Conservation (phyloP, 768 basidiomycete genomes). For the Gelatoporia subvermispora region DNA sequence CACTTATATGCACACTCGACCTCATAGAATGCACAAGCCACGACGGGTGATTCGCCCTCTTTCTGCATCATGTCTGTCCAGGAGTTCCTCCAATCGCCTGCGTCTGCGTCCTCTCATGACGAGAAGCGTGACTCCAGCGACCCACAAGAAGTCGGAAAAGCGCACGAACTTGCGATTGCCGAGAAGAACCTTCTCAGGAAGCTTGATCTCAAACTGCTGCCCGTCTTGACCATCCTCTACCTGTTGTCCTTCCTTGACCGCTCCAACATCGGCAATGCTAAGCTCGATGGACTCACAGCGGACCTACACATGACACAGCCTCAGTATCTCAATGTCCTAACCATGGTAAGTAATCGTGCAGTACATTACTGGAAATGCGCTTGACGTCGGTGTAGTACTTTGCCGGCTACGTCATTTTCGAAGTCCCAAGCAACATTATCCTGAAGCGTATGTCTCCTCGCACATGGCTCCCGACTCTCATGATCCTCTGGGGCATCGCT, state of each 20-base stretch:
- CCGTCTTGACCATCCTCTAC: constrained; percentile 70
- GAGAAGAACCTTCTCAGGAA: constrained; percentile 49
- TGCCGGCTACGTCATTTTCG: constrained; percentile 16
- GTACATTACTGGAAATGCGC: constrained; percentile 26
- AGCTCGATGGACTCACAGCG: constrained; percentile 31
- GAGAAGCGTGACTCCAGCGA: no score
- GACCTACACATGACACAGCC: constrained; percentile 57
- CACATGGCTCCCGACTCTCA: constrained; percentile 36
- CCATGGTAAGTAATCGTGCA: constrained; percentile 73
- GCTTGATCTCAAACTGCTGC: constrained; percentile 62
- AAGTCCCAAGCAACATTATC: constrained; percentile 26
- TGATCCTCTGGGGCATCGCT: constrained; percentile 35
- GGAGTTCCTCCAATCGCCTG: no score
- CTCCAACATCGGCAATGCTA: constrained; percentile 65
- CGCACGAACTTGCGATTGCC: constrained; percentile 29
- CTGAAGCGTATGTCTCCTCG: constrained; percentile 33
- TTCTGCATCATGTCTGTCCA: no score
- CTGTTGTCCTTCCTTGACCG: constrained; percentile 64
- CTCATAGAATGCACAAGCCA: no score
- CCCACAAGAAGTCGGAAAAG: background rate
- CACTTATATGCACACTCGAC: no score
- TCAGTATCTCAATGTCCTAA: constrained; percentile 64
- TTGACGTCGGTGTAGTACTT: constrained; percentile 8
- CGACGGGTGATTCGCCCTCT: no score
- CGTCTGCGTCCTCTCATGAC: no score